Conservation (phyloP, 805 yeast species). For the Brettanomyces anomalus region DNA sequence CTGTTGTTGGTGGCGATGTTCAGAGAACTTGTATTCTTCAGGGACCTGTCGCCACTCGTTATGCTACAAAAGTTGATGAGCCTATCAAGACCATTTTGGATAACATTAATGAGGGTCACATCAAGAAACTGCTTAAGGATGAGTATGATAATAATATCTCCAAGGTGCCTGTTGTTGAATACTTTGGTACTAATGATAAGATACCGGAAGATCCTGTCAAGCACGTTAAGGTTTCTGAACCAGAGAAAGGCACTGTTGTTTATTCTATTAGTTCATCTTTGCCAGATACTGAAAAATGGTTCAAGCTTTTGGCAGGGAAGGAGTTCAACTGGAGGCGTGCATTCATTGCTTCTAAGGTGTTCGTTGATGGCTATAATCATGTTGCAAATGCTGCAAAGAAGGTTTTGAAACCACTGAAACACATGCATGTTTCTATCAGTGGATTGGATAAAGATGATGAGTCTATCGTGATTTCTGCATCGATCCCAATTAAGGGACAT, state of each 20-base stretch:
- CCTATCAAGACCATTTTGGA: slow-evolving; percentile 90
- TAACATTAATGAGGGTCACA: slow-evolving; percentile 83
- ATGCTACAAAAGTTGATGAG: slow-evolving; percentile 77
- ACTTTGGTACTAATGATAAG: slow-evolving; percentile 65
- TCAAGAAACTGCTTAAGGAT: slow-evolving; percentile 56
- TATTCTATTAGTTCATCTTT: slow-evolving; percentile 30
- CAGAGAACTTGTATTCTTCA: slow-evolving; percentile 98
- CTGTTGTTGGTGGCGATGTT: slow-evolving; percentile 93
- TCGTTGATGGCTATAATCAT: slow-evolving; percentile 80
- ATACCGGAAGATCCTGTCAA: slow-evolving; percentile 27
- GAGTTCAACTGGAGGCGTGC: slow-evolving; percentile 86
- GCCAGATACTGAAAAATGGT: slow-evolving; percentile 50
- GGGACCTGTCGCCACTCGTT: slow-evolving; percentile 98
- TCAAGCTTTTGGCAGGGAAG: slow-evolving; percentile 70
- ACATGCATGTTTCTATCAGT: slow-evolving; percentile 52
- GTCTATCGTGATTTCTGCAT: slow-evolving; percentile 48
- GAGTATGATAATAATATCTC: slow-evolving; percentile 63
- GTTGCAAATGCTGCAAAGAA: slow-evolving; percentile 71
- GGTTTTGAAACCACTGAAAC: slow-evolving; percentile 65
- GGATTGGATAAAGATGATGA: slow-evolving; percentile 41
- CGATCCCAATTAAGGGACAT: slow-evolving; percentile 67
- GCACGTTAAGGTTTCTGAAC: slow-evolving; percentile 28
- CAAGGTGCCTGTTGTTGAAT: slow-evolving; percentile 79
- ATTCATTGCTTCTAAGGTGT: slow-evolving; percentile 64
- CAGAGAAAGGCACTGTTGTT: slow-evolving; percentile 22